Evolutionary conservation across 2,329 filamentous ascomycete genomes (phyloP).

Genomic region (Phaeosphaeriaceae sp.): DNA sequence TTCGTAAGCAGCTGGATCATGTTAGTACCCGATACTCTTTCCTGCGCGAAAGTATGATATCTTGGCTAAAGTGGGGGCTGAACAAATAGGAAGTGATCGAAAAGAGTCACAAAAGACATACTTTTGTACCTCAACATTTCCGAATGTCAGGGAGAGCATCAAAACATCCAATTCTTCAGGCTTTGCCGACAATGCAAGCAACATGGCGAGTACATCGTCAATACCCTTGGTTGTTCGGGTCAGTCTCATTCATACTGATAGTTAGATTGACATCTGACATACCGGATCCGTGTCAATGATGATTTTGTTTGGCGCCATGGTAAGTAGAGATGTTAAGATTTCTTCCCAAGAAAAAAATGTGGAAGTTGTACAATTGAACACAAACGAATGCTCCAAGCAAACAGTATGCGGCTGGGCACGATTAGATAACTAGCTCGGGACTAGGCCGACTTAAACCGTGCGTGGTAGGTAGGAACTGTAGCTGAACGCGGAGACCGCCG

Average conservation of each 20-base stretch:
- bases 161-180: conserved; percentile 85
- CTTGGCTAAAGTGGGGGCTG: neutral
- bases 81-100: neutral
- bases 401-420: conserved; percentile 14
- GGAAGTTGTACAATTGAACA: neutral
- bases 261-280: conserved; percentile 26
- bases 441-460: conserved; percentile 12
- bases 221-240: conserved; percentile 65
- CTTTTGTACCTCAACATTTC: conserved; percentile 89
- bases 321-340: conserved; percentile 9
- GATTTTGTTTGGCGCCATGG: conserved; percentile 64
- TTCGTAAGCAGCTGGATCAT: conserved; percentile 74
- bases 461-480: conserved; percentile 22
- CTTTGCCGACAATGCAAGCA: conserved; percentile 82
- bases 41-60: neutral
- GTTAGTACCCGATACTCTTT: neutral
- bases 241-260: conserved; percentile 6
- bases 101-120: conserved; percentile 43
- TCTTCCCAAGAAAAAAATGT: conserved; percentile 4
- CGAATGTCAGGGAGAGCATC: conserved; percentile 89
- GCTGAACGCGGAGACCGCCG: conserved; percentile 20
- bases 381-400: conserved; percentile 3
- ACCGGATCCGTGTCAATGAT: conserved; percentile 98
- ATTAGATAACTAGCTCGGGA: conserved; percentile 31
- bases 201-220: conserved; percentile 88